Evolutionary conservation across 768 basidiomycete genomes (phyloP).

Genomic region (Lactarius psammicola): DNA sequence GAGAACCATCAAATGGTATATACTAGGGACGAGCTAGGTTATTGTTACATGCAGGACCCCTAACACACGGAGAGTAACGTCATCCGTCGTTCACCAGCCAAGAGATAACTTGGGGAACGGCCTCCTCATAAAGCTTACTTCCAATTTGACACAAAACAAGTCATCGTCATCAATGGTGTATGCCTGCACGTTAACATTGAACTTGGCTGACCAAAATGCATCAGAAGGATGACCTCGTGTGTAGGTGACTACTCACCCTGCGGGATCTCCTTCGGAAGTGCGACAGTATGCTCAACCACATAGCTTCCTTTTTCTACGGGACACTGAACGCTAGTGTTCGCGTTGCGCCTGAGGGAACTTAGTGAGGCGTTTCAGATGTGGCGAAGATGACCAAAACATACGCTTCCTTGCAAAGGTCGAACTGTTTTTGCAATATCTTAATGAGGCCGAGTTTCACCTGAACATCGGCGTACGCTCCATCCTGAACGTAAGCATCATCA

Average conservation of each 20-base stretch:
- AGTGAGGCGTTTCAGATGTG: conserved; percentile 2
- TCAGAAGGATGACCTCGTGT: neutral
- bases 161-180: conserved; percentile 71
- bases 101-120: conserved; percentile 32
- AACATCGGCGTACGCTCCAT: conserved; percentile 89
- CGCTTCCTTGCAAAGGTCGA: conserved; percentile 95
- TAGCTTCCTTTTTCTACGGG: conserved; percentile 75
- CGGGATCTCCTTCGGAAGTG: conserved; percentile 90
- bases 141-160: conserved; percentile 77
- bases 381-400: conserved; percentile 44
- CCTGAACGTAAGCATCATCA: conserved; percentile 45
- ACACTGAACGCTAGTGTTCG: conserved; percentile 76
- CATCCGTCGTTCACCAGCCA: conserved; percentile 33
- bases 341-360: conserved; percentile 53
- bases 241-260: conserved; percentile 45
- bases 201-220: conserved; percentile 63
- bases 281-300: conserved; percentile 76
- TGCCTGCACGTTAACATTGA: conserved; percentile 64
- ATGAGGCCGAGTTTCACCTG: conserved; percentile 90
- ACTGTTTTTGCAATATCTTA: conserved; percentile 78
- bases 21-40: neutral
- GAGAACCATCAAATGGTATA: neutral
- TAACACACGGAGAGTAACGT: neutral
- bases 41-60: conserved; percentile 1
- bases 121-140: conserved; percentile 67